Evolutionary conservation across 345 rosid genomes (phyloP), one percentile per base, ranked within the genome.

Genomic region (Lepidium africanum): DNA sequence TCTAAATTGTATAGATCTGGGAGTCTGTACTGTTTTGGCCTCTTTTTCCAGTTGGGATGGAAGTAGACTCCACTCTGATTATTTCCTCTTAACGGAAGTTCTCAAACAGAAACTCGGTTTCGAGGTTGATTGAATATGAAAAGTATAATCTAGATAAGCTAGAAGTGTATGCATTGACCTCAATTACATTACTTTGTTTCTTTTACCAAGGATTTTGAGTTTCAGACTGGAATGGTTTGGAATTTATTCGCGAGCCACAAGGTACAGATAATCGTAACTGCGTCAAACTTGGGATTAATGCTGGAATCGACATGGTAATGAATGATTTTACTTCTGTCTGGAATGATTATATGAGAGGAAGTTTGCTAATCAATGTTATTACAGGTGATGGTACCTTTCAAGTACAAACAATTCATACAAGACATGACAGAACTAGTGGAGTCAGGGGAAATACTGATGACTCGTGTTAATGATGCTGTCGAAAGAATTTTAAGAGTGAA

Each of bases 11-110:
- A 81, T 92, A 57, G 33, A 85, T 59, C 85, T 77, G 45, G 96
- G 98, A 58, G 90, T 87, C 58, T 83, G 81, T 53, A 92, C 98
- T 0, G 78, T 92, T 71, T 87, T 92, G 98, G 96, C 84, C 7
- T 90, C 91, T 30, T 87, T 84, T 77, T 87, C 95, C 41, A 85
- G 96, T 77, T 92, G 98, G 98, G 90, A 90, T 52, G 89, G 87
- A 12, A 73, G 74, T 54, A 76, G 74, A 73, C 82, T 92, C 63
- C 96, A 87, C 66, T 81, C 85, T 6, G 67, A 89, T 70, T 84
- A 30, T 50, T 84, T 86, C 71, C 96, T 90, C 42, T 78, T 90
- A 63, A 87, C 96, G 1, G 87, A 87, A 75, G 76, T 90, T 65
- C 76, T 92, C 59, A 92, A 90, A 80, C 74, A 85, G 15, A 84